Conservation (phyloP, 352 stramenopile genomes). For the Halophytophthora polymorphica region DNA sequence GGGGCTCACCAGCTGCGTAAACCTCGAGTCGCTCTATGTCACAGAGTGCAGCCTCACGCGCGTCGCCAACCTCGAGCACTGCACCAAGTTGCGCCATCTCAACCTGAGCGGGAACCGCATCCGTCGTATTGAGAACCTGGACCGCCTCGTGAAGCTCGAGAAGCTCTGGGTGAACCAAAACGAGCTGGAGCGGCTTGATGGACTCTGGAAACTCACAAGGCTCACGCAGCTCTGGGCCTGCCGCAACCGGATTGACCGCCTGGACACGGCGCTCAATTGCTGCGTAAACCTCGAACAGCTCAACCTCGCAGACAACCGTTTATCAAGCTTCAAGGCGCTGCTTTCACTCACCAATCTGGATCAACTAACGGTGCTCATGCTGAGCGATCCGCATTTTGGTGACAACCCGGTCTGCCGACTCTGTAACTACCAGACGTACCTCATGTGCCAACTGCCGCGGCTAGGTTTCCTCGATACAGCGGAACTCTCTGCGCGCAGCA, state of each 20-base stretch:
- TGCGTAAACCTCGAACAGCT: conserved; percentile 67
- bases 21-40: conserved; percentile 62
- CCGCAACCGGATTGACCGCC: conserved; percentile 64
- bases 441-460: conserved; percentile 82
- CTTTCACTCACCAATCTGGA: conserved; percentile 70
- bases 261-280: conserved; percentile 62
- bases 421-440: conserved; percentile 92
- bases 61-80: conserved; percentile 45
- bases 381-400: conserved; percentile 89
- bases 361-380: conserved; percentile 50
- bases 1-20: conserved; percentile 43
- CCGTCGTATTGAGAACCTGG: conserved; percentile 45
- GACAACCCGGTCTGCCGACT: conserved; percentile 89
- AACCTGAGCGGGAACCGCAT: conserved; percentile 80
- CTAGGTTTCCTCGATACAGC: conserved; percentile 72
- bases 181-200: conserved; percentile 46
- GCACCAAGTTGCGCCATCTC: conserved; percentile 48
- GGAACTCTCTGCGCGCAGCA: conserved; percentile 73
- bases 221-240: conserved; percentile 72
- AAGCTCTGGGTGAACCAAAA: conserved; percentile 86
- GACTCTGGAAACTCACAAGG: conserved; percentile 46
- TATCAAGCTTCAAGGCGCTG: conserved; percentile 87
- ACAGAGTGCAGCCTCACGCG: conserved; percentile 58
- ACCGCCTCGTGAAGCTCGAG: conserved; percentile 56
- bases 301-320: conserved; percentile 81